Evolutionary conservation across 75 land plant genomes (phyloP).

Genomic region (Azolla pinnata): DNA sequence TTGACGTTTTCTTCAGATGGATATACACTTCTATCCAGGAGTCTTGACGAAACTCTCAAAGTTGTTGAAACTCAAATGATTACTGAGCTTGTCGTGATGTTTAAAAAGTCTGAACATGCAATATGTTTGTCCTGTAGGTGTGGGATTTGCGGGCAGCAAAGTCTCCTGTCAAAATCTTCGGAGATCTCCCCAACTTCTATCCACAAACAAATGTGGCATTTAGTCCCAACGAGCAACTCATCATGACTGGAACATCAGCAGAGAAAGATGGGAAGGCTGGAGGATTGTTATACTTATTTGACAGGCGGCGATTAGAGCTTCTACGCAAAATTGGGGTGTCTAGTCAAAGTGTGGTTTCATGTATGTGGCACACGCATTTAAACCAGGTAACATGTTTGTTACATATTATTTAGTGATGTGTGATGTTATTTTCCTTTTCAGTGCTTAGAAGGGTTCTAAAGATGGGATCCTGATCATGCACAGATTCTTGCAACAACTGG

Average conservation of each 20-base stretch:
- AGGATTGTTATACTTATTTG: slow-evolving; percentile 71
- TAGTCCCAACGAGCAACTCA: slow-evolving; percentile 88
- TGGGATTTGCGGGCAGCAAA: slow-evolving; percentile 87
- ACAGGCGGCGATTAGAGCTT: slow-evolving; percentile 65
- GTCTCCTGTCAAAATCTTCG: slow-evolving; percentile 52
- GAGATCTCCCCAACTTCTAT: slow-evolving; percentile 75
- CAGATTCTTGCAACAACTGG: slow-evolving; percentile 92
- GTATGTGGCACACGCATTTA: slow-evolving; percentile 84
- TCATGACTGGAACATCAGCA: slow-evolving; percentile 86
- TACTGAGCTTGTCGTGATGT: no score
- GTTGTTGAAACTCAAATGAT: slow-evolving; percentile 32
- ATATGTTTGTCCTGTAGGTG: slow-evolving; percentile 38
- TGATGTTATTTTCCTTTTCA: not conserved
- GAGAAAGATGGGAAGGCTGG: slow-evolving; percentile 78
- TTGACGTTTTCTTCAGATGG: slow-evolving; percentile 85
- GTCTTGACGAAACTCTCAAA: slow-evolving; percentile 80
- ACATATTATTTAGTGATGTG: not conserved
- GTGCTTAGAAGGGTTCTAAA: no score
- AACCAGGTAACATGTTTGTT: slow-evolving; percentile 68
- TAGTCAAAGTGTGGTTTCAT: slow-evolving; percentile 77
- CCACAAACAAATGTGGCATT: slow-evolving; percentile 81
- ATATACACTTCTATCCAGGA: slow-evolving; percentile 58
- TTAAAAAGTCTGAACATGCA: no score
- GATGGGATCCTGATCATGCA: no score
- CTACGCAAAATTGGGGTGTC: slow-evolving; percentile 85